Conservation (phyloP, 768 basidiomycete genomes). For the Xerocomus brunneocitrinus region DNA sequence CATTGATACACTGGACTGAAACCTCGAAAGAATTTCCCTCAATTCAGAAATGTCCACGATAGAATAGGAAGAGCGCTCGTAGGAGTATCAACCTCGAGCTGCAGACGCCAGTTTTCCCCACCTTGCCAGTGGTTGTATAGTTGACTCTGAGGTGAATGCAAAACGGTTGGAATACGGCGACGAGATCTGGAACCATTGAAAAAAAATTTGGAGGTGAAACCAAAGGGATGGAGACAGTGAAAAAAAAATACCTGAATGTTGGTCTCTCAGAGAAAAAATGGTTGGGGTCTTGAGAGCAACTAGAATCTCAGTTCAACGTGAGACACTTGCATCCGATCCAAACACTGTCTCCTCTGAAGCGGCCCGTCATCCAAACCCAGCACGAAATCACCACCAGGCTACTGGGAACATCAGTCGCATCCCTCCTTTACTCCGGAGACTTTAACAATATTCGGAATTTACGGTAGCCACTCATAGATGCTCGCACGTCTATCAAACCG, state of each 20-base stretch:
- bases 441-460: constrained; percentile 2
- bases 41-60: background rate
- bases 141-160: background rate
- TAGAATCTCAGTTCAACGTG: too few relatives aligned
- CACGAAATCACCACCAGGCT: background rate
- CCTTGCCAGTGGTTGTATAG: background rate
- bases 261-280: background rate
- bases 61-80: background rate
- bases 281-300: too few relatives aligned
- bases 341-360: background rate
- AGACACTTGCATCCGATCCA: background rate
- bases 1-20: background rate
- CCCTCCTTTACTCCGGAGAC: background rate
- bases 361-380: background rate
- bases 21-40: background rate
- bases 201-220: background rate
- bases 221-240: background rate
- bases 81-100: background rate
- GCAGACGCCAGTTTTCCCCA: background rate
- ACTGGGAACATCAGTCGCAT: background rate
- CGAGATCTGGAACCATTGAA: background rate
- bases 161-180: background rate
- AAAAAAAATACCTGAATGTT: background rate
- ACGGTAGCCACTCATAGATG: background rate
- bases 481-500: background rate